Evolutionary conservation across 495 filamentous ascomycete genomes (phyloP).

Genomic region (Letharia columbiana): DNA sequence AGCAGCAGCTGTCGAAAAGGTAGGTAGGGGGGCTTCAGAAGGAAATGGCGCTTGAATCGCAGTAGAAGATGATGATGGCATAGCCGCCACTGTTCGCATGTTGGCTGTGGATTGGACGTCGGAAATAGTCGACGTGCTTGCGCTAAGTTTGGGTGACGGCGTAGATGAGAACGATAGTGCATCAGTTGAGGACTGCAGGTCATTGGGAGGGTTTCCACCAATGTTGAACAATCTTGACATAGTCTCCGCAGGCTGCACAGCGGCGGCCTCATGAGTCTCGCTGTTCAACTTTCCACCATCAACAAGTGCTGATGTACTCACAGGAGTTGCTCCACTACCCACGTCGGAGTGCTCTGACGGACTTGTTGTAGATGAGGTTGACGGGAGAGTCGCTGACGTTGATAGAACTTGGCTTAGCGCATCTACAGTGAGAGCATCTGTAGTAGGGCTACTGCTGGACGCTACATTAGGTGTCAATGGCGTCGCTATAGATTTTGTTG

Average conservation of each 20-base stretch:
- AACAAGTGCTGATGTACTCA: not conserved
- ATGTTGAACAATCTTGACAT: not conserved
- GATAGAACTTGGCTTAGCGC: not conserved
- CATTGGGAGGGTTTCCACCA: not conserved
- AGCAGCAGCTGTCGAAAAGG: not conserved
- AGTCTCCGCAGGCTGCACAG: conserved; percentile 1
- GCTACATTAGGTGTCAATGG: too few species aligned
- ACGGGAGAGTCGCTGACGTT: not conserved
- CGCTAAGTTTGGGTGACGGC: not conserved
- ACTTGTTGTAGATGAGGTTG: not conserved
- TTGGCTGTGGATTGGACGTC: not conserved
- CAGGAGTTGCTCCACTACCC: not conserved
- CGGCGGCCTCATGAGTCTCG: not conserved
- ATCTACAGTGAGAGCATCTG: not conserved
- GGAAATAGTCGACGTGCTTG: not conserved
- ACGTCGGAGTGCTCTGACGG: not conserved
- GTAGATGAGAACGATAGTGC: not conserved
- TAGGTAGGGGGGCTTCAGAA: not conserved
- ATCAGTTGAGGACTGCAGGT: not conserved
- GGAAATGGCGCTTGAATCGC: not conserved
- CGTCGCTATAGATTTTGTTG: not conserved
- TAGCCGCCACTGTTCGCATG: not conserved
- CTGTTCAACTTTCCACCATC: not conserved
- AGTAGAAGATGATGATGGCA: not conserved
- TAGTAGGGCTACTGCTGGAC: not conserved